Conservation (phyloP, 2,329 filamentous ascomycete species). For the Epichloe typhina region DNA sequence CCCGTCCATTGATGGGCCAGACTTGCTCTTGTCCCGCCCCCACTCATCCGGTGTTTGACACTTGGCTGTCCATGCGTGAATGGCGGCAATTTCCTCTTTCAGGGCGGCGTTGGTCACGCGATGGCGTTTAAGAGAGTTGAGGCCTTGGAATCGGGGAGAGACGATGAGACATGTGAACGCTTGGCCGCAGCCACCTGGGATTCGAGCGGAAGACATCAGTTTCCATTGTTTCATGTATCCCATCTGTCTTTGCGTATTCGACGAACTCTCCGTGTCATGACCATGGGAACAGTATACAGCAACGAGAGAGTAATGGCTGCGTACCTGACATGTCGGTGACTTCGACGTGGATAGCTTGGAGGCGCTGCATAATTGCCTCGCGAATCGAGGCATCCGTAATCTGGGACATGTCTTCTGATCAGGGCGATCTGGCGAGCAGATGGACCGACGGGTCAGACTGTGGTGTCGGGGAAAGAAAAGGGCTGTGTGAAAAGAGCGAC, state of each 20-base stretch:
- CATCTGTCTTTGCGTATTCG: neutral
- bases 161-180: constrained; percentile 47
- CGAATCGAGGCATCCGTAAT: constrained; percentile 64
- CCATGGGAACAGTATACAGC: neutral
- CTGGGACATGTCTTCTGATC: constrained; percentile 2
- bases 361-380: constrained; percentile 52
- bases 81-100: constrained; percentile 76
- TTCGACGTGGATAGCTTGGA: constrained; percentile 68
- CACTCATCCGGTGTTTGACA: constrained; percentile 88
- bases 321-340: constrained; percentile 87
- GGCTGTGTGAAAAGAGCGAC: neutral
- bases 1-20: constrained; percentile 28
- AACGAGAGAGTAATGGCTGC: constrained; percentile 11
- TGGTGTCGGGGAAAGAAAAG: neutral
- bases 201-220: neutral
- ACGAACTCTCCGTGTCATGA: too few species aligned
- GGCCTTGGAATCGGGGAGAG: constrained; percentile 55
- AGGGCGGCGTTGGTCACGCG: constrained; percentile 73
- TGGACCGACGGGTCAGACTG: neutral
- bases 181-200: constrained; percentile 45
- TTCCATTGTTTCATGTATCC: neutral
- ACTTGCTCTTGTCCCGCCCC: constrained; percentile 45
- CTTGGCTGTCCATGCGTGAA: constrained; percentile 91
- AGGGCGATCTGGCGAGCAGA: too few species aligned
- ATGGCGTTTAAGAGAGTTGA: constrained; percentile 70